Conservation (phyloP, 352 stramenopile genomes). For the Phytophthora pini region DNA sequence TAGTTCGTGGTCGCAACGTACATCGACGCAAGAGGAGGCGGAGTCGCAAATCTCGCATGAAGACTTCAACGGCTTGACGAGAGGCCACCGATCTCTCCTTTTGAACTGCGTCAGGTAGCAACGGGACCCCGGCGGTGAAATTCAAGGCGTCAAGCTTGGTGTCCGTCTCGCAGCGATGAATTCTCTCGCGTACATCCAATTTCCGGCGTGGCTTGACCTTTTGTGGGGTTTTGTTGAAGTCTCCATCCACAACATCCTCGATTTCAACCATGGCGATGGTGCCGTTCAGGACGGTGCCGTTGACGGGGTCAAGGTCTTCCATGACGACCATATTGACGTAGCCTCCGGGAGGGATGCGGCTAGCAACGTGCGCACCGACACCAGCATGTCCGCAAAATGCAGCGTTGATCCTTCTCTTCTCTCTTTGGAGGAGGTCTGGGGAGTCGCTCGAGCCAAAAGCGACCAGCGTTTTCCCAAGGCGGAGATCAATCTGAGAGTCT, state of each 20-base stretch:
- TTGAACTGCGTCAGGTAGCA: background rate
- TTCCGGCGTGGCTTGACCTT: background rate
- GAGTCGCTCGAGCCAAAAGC: background rate
- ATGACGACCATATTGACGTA: slow-evolving; percentile 12
- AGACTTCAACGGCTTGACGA: background rate
- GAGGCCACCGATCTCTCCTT: background rate
- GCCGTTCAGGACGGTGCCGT: background rate
- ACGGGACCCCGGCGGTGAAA: too few relatives aligned
- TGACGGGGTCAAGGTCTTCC: slow-evolving; percentile 6
- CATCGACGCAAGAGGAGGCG: background rate
- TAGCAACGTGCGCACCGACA: background rate
- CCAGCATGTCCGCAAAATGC: background rate
- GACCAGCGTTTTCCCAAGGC: slow-evolving; percentile 1
- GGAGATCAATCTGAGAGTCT: background rate
- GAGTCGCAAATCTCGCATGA: background rate
- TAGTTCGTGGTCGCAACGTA: background rate
- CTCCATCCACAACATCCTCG: background rate
- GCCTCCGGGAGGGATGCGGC: background rate
- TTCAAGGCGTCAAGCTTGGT: too few relatives aligned
- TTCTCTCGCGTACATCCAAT: background rate
- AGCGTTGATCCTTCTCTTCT: background rate
- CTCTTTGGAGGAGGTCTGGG: background rate
- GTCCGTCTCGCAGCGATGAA: background rate
- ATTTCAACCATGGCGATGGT: slow-evolving; percentile 11
- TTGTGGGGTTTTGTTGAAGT: background rate